Percentiles rank a stretch among this genome's conserved stretches.
Conservation (phyloP, 306 rosid genomes). For the Cicer pinnatifidum region DNA sequence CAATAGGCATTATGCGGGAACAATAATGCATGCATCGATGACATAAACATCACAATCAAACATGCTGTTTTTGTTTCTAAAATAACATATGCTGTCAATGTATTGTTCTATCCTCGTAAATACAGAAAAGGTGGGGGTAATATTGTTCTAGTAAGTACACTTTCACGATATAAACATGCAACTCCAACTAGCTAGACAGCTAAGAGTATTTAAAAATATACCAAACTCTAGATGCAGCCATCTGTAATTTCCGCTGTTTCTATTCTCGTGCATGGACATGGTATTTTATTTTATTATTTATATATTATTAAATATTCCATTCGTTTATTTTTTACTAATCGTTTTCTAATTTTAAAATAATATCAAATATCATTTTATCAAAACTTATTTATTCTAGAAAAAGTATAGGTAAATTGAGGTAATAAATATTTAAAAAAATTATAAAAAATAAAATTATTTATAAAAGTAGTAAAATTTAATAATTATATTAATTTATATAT, state of each 20-base stretch:
- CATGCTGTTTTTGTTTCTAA: slow-evolving; percentile 17
- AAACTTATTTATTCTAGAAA: too few relatives aligned
- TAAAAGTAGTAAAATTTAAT: too few relatives aligned
- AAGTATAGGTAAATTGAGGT: too few relatives aligned
- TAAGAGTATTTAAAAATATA: neutral
- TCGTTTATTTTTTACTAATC: neutral
- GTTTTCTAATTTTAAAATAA: too few relatives aligned
- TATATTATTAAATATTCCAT: too few relatives aligned
- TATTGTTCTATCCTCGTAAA: neutral
- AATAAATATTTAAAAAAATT: too few relatives aligned
- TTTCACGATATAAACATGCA: slow-evolving; percentile 2
- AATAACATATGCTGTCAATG: slow-evolving; percentile 5
- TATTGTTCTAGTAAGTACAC: neutral
- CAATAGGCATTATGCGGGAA: neutral
- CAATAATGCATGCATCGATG: slow-evolving; percentile 31
- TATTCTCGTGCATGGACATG: slow-evolving; percentile 37
- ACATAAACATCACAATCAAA: slow-evolving; percentile 6
- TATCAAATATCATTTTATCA: too few relatives aligned
- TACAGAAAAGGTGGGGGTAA: slow-evolving; percentile 24
- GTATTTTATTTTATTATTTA: neutral
- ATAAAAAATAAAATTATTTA: too few relatives aligned
- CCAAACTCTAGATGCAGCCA: slow-evolving; percentile 36
- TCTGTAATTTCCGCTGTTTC: slow-evolving; percentile 44
- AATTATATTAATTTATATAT: too few relatives aligned
- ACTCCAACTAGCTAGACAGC: slow-evolving; percentile 28